Percentiles rank a stretch among this genome's conserved stretches.
Conservation (phyloP, 2,329 filamentous ascomycete species). For the Exutisphaerella laricina region DNA sequence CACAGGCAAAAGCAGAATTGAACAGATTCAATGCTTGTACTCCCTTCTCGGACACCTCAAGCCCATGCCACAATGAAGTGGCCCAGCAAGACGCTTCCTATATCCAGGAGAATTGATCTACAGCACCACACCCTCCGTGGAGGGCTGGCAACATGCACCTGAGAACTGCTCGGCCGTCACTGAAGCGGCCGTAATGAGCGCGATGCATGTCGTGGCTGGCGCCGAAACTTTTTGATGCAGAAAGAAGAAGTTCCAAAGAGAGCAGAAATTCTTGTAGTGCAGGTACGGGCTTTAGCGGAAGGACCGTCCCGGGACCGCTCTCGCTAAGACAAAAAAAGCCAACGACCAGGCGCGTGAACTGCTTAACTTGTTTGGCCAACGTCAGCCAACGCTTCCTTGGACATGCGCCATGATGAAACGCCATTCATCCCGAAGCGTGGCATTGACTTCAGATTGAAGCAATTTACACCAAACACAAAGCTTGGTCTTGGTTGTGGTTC, state of each 20-base stretch:
- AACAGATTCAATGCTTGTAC: too few species aligned
- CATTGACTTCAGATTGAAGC: slow-evolving; percentile 1
- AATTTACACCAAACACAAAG: slow-evolving; percentile 5
- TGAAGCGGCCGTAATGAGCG: slow-evolving; percentile 21
- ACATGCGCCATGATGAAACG: slow-evolving; percentile 3
- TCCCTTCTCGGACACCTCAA: slow-evolving; percentile 66
- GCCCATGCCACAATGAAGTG: slow-evolving; percentile 68
- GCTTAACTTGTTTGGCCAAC: neutral
- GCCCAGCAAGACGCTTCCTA: slow-evolving; percentile 66
- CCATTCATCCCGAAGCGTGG: slow-evolving; percentile 3
- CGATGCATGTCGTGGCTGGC: slow-evolving; percentile 64
- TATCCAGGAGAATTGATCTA: slow-evolving; percentile 53
- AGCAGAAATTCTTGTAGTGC: slow-evolving; percentile 10
- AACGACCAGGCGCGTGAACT: too few species aligned
- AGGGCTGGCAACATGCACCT: slow-evolving; percentile 66
- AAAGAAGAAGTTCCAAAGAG: slow-evolving; percentile 25
- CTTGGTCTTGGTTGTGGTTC: neutral
- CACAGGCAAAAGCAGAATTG: too few species aligned
- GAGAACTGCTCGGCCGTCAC: slow-evolving; percentile 35
- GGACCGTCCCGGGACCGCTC: too few species aligned
- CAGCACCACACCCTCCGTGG: slow-evolving; percentile 54
- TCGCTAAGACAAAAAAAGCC: too few species aligned
- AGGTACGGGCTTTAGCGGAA: neutral
- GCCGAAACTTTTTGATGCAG: slow-evolving; percentile 52
- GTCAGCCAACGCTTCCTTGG: slow-evolving; percentile 2